phyloP scores from a whole-genome alignment of 2,329 filamentous ascomycete genomes.

The Cladobotryum mycophilum region DNA sequence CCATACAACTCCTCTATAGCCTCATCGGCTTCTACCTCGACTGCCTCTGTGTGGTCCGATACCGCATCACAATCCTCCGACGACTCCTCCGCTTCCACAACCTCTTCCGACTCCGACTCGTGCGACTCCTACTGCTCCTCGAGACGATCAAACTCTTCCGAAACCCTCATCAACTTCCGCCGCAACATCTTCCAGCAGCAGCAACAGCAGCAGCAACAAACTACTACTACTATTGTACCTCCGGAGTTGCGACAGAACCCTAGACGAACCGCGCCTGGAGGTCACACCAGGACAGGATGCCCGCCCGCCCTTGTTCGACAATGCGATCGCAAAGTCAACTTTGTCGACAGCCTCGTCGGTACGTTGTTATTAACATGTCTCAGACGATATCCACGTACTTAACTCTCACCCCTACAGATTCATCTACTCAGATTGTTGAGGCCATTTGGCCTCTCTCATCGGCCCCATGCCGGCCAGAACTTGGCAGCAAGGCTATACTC shows the following conservation, averaged over 20 bases:
- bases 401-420: conserved; percentile 57
- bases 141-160: conserved; percentile 17
- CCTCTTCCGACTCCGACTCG: conserved; percentile 50
- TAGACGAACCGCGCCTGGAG: conserved; percentile 49
- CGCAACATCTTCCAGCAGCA: conserved; percentile 18
- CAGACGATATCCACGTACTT: conserved; percentile 21
- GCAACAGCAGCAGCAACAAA: conserved; percentile 3
- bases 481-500: conserved; percentile 69
- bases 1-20: conserved; percentile 66
- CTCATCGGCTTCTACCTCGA: conserved; percentile 69
- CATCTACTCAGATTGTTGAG: conserved; percentile 93
- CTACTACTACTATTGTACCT: conserved; percentile 41
- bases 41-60: conserved; percentile 72
- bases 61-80: conserved; percentile 64
- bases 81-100: conserved; percentile 58
- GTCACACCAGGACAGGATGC: conserved; percentile 50
- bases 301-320: conserved; percentile 78
- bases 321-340: conserved; percentile 85
- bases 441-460: conserved; percentile 94
- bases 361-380: conserved; percentile 47
- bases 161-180: conserved; percentile 19
- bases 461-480: conserved; percentile 66
- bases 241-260: conserved; percentile 60
- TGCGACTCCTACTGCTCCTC: conserved; percentile 38
- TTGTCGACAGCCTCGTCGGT: conserved; percentile 97